These are phyloP conservation scores for Chenopodium album DNA, from an alignment of 148 eudicot species.

Conservation along the genomic window DNA sequence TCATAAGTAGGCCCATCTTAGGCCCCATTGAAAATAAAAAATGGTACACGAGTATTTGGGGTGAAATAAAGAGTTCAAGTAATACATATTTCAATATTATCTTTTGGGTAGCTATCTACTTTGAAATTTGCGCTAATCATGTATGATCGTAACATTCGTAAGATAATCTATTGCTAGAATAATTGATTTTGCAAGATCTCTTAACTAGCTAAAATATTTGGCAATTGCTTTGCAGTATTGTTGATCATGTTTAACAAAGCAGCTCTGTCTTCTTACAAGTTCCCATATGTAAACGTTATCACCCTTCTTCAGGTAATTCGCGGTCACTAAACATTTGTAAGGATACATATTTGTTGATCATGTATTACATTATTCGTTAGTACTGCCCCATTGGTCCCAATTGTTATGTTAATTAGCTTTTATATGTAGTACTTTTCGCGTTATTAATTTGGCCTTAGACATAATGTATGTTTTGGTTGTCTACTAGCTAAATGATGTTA, in stretches of 20 bases:
- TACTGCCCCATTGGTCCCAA: too few species aligned
- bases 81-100: too few species aligned
- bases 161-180: neutral
- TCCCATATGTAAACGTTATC: conserved; percentile 79
- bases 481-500: neutral
- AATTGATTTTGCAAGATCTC: neutral
- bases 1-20: neutral
- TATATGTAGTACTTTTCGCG: neutral
- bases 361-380: too few species aligned
- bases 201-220: neutral
- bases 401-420: neutral
- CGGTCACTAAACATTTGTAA: neutral
- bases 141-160: neutral
- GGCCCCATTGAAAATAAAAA: neutral
- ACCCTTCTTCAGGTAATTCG: conserved; percentile 67
- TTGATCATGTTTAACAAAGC: conserved; percentile 77
- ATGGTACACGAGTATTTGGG: neutral
- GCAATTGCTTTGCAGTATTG: conserved; percentile 46
- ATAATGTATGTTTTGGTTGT: neutral
- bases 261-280: conserved; percentile 69
- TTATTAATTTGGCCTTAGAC: neutral
- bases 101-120: neutral
- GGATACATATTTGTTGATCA: too few species aligned
- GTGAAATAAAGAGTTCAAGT: neutral
- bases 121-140: neutral